These are phyloP conservation scores for Ottelia alismoides DNA, from an alignment of 106 monocot genomes.

Conservation along the genomic window DNA sequence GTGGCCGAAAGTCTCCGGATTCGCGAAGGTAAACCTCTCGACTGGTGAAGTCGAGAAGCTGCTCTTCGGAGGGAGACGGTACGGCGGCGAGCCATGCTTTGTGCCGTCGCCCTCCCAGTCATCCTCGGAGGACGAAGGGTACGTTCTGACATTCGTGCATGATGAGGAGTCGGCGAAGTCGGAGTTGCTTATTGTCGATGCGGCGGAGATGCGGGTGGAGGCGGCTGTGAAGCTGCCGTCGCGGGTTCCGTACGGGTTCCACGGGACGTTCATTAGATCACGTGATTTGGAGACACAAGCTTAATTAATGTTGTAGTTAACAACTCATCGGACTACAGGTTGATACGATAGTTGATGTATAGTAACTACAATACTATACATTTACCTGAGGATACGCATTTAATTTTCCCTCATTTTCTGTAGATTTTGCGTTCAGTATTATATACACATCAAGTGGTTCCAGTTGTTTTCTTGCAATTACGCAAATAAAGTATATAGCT, in stretches of 20 bases:
- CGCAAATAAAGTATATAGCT: no score
- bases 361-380: no score
- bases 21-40: slow-evolving; percentile 30
- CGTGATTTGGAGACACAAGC: not conserved
- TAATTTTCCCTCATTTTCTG: no score
- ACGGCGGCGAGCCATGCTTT: slow-evolving; percentile 32
- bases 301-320: no score
- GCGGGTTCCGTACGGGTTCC: slow-evolving; percentile 31
- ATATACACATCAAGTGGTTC: no score
- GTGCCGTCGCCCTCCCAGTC: not conserved
- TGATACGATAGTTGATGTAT: no score
- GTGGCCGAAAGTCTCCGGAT: slow-evolving; percentile 25
- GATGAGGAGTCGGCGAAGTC: slow-evolving; percentile 8
- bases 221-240: slow-evolving; percentile 18
- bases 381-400: no score
- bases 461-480: no score
- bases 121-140: slow-evolving; percentile 24
- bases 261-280: slow-evolving; percentile 20
- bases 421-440: no score
- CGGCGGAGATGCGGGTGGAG: slow-evolving; percentile 8
- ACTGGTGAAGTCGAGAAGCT: slow-evolving; percentile 11
- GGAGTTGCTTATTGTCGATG: slow-evolving; percentile 23
- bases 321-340: no score
- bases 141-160: no score
- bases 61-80: slow-evolving; percentile 22